A percentile compares a stretch with the other conserved stretches of the same genome.
Evolutionary conservation across 345 rosid species (phyloP).

Genomic region (Eucalyptus cloeziana): DNA sequence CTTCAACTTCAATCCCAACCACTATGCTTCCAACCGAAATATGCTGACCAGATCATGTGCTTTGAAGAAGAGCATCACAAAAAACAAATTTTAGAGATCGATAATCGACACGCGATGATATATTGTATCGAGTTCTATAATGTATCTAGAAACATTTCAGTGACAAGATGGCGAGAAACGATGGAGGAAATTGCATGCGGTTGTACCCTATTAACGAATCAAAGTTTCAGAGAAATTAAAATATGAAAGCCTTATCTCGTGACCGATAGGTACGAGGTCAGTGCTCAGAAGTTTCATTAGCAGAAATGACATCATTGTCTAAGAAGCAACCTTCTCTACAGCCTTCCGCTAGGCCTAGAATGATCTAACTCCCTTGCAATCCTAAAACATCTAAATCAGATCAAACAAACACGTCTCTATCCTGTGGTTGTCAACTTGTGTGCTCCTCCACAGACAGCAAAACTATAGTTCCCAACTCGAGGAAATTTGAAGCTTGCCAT

Average conservation of each 20-base stretch:
- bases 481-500: neutral
- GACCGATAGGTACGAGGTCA: neutral
- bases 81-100: neutral
- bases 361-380: neutral
- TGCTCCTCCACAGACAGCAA: neutral
- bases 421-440: neutral
- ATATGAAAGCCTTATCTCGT: neutral
- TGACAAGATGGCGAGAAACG: neutral
- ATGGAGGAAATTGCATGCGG: neutral
- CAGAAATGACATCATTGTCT: neutral
- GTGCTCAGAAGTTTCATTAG: neutral
- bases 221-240: neutral
- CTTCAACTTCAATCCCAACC: neutral
- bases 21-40: neutral
- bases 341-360: neutral
- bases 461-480: neutral
- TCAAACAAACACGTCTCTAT: neutral
- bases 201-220: neutral
- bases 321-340: neutral
- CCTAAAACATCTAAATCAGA: neutral
- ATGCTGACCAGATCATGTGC: neutral
- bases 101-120: neutral
- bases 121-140: neutral
- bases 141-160: neutral
- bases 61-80: neutral